Conservation (phyloP, 2,329 filamentous ascomycete genomes). For the Diaporthe sp. region DNA sequence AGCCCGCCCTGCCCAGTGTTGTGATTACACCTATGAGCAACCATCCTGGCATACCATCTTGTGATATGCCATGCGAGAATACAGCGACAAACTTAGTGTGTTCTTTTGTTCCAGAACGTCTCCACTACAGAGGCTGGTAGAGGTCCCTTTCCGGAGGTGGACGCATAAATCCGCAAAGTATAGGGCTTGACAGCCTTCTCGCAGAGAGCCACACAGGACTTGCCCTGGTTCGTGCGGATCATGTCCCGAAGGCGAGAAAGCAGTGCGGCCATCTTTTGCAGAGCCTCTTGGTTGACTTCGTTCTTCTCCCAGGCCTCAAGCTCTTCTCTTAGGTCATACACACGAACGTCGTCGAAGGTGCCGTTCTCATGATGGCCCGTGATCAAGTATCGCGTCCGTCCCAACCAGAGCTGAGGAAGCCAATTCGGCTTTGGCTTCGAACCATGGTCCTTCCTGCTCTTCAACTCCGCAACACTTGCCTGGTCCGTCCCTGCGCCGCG, state of each 20-base stretch:
- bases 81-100: background rate
- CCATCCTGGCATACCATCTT: background rate
- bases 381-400: conserved; percentile 47
- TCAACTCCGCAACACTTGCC: conserved; percentile 45
- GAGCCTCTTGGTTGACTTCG: background rate
- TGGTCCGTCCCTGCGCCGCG: conserved; percentile 40
- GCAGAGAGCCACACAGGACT: conserved; percentile 11
- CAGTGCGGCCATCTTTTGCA: conserved; percentile 11
- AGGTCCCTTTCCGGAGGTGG: background rate
- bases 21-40: background rate
- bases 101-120: background rate
- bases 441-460: conserved; percentile 31
- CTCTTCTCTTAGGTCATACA: background rate
- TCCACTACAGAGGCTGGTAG: background rate
- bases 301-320: conserved; percentile 41
- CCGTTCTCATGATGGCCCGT: conserved; percentile 43
- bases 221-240: background rate
- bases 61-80: background rate
- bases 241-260: conserved; percentile 14
- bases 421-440: background rate
- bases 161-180: background rate
- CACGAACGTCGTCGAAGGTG: conserved; percentile 37
- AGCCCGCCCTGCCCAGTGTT: background rate
- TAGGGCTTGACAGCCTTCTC: background rate
- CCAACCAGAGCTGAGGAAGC: conserved; percentile 49